Conservation (phyloP, 441 rosid species). For the Aquilaria agallochum region DNA sequence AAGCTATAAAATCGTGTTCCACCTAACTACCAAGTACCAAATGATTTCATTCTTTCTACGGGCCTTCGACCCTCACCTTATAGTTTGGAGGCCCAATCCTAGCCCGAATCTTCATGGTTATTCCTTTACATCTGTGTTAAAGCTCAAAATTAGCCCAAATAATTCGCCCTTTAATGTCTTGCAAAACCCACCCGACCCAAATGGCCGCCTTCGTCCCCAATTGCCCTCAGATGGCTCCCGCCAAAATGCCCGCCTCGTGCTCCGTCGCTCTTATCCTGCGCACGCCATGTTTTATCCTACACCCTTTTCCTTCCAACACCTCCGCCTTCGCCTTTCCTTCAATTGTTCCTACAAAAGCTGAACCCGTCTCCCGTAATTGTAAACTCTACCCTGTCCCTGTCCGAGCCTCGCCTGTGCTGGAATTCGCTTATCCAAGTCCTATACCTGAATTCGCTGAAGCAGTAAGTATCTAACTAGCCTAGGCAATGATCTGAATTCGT, state of each 20-base stretch:
- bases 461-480: slow-evolving; percentile 15
- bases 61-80: background rate
- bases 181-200: background rate
- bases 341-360: background rate
- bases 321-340: slow-evolving; percentile 5
- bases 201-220: slow-evolving; percentile 12
- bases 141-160: no score
- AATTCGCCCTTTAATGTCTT: no score
- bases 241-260: slow-evolving; percentile 20
- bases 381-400: background rate
- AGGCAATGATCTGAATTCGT: background rate
- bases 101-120: background rate
- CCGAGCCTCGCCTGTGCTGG: slow-evolving; percentile 14
- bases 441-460: slow-evolving; percentile 35
- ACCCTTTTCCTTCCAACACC: background rate
- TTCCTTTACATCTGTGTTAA: no score
- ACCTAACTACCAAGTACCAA: no score
- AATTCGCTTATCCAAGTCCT: slow-evolving; percentile 36
- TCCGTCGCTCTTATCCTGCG: slow-evolving; percentile 8
- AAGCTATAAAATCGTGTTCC: no score
- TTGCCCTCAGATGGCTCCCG: slow-evolving; percentile 19
- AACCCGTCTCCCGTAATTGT: slow-evolving; percentile 6
- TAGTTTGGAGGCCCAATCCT: background rate
- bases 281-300: slow-evolving; percentile 10
- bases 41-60: background rate